These are phyloP conservation scores for Daldinia childiae DNA, from an alignment of 495 filamentous ascomycete species.

Conservation along the genomic window DNA sequence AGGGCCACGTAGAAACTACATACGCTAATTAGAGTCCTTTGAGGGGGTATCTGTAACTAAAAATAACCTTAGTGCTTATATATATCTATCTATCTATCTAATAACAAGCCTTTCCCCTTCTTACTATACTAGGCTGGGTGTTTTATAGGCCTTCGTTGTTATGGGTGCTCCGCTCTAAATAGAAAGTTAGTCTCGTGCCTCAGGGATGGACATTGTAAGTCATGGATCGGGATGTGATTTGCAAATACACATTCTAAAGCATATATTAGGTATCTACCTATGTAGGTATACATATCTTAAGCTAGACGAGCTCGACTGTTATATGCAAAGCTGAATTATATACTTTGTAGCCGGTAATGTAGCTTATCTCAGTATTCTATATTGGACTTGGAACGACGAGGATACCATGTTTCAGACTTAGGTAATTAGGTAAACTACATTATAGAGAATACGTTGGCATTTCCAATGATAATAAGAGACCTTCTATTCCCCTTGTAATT, in stretches of 20 bases:
- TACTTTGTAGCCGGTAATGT: neutral
- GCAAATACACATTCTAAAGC: neutral
- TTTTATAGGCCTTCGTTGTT: neutral
- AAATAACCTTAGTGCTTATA: conserved; percentile 1
- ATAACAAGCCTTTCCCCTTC: neutral
- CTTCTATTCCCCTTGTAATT: neutral
- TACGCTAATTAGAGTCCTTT: neutral
- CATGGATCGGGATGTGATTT: neutral
- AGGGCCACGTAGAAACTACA: conserved; percentile 31
- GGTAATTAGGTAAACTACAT: no score
- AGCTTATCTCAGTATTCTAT: neutral
- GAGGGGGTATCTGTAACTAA: neutral
- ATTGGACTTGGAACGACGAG: neutral
- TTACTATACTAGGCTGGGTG: neutral
- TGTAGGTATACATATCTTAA: neutral
- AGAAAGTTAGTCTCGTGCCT: neutral
- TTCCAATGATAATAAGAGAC: neutral
- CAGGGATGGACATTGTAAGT: neutral
- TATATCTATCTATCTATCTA: neutral
- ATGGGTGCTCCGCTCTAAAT: neutral
- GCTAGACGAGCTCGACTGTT: neutral
- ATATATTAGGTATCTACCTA: no score
- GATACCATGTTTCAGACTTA: neutral
- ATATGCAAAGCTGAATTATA: neutral
- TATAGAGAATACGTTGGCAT: neutral